Evolutionary conservation across 2,329 filamentous ascomycete species (phyloP).

Genomic region (Pestalotiopsis sp.): DNA sequence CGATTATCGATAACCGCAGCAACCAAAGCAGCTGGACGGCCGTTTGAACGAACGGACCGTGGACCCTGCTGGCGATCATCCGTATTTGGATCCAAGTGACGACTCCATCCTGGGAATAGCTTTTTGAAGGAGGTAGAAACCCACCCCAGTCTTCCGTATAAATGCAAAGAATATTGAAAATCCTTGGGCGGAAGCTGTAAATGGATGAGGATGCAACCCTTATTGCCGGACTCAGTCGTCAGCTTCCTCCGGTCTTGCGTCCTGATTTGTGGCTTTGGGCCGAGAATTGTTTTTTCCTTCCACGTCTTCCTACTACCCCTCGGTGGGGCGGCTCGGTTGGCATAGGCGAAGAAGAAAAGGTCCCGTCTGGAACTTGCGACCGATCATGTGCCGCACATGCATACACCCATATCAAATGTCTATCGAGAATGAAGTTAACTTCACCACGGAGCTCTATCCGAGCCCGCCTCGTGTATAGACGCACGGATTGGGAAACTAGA

Average conservation of each 20-base stretch:
- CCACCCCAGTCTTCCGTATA: background rate
- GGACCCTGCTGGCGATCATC: conserved; percentile 3
- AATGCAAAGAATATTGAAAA: background rate
- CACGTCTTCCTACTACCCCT: background rate
- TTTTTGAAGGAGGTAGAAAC: background rate
- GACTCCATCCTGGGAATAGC: background rate
- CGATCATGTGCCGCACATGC: background rate
- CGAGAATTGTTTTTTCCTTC: background rate
- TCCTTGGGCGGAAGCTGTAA: background rate
- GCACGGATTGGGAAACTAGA: background rate
- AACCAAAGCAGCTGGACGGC: background rate
- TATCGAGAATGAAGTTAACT: background rate
- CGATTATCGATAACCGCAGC: background rate
- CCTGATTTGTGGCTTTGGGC: conserved; percentile 1
- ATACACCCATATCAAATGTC: background rate
- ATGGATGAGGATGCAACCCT: background rate
- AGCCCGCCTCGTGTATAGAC: background rate
- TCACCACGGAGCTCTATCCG: background rate
- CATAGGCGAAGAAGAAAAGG: background rate
- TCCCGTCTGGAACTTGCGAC: background rate
- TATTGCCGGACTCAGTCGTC: background rate
- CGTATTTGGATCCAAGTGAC: conserved; percentile 5
- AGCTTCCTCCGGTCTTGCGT: background rate
- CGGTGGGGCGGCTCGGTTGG: background rate
- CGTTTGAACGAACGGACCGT: background rate